Percentiles rank a stretch among this genome's conserved stretches.
These are phyloP conservation scores for Mrakia frigida DNA, from an alignment of 768 basidiomycete genomes.

Conservation along the genomic window DNA sequence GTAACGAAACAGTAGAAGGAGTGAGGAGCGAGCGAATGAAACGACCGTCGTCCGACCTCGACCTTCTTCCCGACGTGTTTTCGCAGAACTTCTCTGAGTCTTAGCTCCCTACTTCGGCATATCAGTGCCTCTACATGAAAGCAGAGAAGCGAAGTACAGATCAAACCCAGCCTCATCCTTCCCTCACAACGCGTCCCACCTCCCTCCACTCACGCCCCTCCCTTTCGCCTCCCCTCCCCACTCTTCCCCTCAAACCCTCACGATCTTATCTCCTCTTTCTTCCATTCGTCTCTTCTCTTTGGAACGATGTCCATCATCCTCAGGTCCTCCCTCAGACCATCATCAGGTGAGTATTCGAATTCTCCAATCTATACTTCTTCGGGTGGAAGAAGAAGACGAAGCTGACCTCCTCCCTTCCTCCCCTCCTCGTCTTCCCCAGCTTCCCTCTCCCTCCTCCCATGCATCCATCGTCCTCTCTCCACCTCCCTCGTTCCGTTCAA, in stretches of 20 bases:
- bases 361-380: background rate
- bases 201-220: no score
- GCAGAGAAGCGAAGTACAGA: no score
- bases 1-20: no score
- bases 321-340: background rate
- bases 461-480: background rate
- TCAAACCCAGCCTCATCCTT: no score
- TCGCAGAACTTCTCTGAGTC: no score
- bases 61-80: no score
- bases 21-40: no score
- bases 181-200: no score
- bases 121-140: no score
- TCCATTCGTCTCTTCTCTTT: background rate
- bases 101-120: no score
- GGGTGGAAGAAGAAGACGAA: background rate
- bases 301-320: background rate
- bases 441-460: background rate
- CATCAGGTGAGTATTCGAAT: background rate
- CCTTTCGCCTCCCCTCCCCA: background rate
- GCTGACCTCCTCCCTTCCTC: background rate
- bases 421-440: background rate
- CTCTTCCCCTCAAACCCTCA: background rate
- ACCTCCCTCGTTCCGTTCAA: background rate
- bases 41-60: no score
- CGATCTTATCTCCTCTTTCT: background rate